Conservation (phyloP, 345 rosid species). For the Angophora floribunda region DNA sequence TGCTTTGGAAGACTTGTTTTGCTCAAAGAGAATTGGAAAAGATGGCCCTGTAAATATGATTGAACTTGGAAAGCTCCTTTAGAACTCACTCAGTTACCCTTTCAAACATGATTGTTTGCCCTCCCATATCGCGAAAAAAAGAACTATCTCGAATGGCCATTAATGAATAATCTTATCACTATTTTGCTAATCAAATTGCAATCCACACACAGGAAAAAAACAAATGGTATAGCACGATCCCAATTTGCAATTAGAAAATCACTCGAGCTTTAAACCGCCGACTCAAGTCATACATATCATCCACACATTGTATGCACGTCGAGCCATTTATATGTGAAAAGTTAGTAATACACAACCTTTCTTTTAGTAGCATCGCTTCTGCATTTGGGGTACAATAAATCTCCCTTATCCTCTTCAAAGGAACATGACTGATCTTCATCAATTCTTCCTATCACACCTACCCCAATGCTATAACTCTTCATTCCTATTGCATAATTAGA, state of each 20-base stretch:
- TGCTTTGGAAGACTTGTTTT: background rate
- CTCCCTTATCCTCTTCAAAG: conserved; percentile 12
- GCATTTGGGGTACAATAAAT: background rate
- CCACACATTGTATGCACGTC: background rate
- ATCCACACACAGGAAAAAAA: background rate
- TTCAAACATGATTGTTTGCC: background rate
- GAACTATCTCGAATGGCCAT: background rate
- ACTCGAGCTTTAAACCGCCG: background rate
- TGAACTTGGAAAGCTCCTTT: background rate
- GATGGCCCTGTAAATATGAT: background rate
- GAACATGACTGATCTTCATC: conserved; percentile 30
- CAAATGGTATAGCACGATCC: background rate
- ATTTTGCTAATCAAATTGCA: background rate
- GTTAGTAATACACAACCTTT: background rate
- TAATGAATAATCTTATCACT: background rate
- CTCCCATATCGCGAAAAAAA: background rate
- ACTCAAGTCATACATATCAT: background rate
- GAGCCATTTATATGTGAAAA: background rate
- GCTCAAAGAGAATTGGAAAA: background rate
- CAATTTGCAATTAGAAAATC: background rate
- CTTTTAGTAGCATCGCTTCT: background rate
- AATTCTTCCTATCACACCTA: conserved; percentile 19
- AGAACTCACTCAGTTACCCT: background rate
- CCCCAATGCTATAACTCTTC: background rate
- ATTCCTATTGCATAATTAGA: background rate